Percentiles rank a stretch among this genome's conserved stretches.
Evolutionary conservation across 768 basidiomycete genomes (phyloP).

Genomic region (Rhizopogon rudus): DNA sequence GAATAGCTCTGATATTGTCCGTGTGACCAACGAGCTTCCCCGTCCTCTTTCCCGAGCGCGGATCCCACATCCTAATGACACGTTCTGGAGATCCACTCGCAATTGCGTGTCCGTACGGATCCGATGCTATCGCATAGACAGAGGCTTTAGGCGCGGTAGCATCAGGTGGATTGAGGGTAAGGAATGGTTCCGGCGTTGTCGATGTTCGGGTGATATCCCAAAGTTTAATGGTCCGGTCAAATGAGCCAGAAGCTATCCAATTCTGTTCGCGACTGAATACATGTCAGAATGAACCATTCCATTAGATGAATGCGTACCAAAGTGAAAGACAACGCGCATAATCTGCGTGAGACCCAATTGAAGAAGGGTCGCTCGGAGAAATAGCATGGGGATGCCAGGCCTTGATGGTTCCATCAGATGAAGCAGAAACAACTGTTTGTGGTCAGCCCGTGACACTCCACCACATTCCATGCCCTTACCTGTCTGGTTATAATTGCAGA

Average conservation of each 20-base stretch:
- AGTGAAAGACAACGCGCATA: constrained; percentile 79
- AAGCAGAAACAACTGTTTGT: constrained; percentile 76
- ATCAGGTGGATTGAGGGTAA: constrained; percentile 67
- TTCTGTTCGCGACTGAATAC: constrained; percentile 61
- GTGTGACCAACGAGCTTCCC: constrained; percentile 94
- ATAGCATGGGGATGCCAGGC: constrained; percentile 85
- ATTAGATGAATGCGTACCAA: constrained; percentile 41
- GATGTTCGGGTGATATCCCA: constrained; percentile 73
- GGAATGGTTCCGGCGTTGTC: constrained; percentile 44
- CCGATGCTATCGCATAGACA: constrained; percentile 75
- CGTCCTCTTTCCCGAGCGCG: constrained; percentile 73
- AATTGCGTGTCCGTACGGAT: constrained; percentile 74
- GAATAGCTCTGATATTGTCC: constrained; percentile 89
- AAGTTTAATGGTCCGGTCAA: constrained; percentile 89
- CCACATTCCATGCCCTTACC: constrained; percentile 34
- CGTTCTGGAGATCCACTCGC: constrained; percentile 91
- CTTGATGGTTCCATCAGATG: constrained; percentile 92
- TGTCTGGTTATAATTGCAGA: constrained; percentile 91
- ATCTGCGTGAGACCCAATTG: constrained; percentile 75
- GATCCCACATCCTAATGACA: constrained; percentile 91
- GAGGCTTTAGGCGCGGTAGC: constrained; percentile 61
- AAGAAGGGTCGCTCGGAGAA: constrained; percentile 52
- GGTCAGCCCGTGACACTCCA: constrained; percentile 2
- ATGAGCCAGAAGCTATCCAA: constrained; percentile 92
- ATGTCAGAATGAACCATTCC: constrained; percentile 8